Base-by-base conservation (phyloP, 2,329 filamentous ascomycete genomes). In the Aspergillus spinulosporus region DNA sequence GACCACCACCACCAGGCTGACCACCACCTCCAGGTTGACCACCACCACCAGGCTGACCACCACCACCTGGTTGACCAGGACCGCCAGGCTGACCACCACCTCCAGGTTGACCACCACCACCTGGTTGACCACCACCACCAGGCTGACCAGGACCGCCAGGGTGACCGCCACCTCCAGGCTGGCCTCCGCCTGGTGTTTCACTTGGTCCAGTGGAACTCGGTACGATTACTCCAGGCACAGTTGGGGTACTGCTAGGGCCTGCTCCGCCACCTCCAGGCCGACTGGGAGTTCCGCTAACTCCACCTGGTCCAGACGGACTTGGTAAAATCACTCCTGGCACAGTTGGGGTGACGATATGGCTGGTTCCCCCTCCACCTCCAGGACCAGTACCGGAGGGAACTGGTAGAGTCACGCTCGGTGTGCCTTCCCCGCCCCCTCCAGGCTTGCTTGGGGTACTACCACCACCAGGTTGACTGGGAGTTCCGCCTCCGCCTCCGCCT, bases 31-130 rank as follows among this genome's bases (percentile, higher is more conserved):
- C 48, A 6, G 57, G 46, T 21, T 21, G 21, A 12, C 31, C 44
- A 45, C 52, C 57, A 29, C 52, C 54, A 7, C 56, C 58, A 37
- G 52, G 31, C 1, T 21, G 26, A 8, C 52, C 43, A 46, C 56
- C 59, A 21, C 58, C 51, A 51, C 21, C 21, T 21, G 56, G 50
- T 45, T 36, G 48, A 49, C 32, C 40, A 34, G 43, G 40, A 15
- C 15, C 42, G 15, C 47, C 48, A 29, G 47, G 46, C 42, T 34
- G 44, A 6, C 53, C 50, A 11, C 50, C 14, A 5, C 50, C 54
- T 11, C 29, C 44, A 14, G 48, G 21, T 12, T 29, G 39, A 14
- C 47, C 47, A 44, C 28, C 7, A 4, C 34, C 34, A 29, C 48
- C 48, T 14, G 37, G 37, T 21, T 40, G 37, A 40, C 37, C 37